Percentiles rank a stretch among this genome's conserved stretches.
Evolutionary conservation across 148 eudicot genomes (phyloP).

Genomic region (Agrostemma githago): DNA sequence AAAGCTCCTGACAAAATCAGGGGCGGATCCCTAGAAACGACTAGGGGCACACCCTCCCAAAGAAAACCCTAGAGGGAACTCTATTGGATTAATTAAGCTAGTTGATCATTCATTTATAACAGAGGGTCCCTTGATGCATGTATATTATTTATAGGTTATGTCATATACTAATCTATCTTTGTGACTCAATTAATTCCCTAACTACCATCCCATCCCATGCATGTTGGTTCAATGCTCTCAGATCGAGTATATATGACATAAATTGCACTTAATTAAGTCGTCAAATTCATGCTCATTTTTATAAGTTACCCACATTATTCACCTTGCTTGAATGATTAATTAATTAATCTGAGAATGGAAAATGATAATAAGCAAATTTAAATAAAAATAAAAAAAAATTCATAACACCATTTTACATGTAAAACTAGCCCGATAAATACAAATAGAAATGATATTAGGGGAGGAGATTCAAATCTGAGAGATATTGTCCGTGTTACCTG

Average conservation of each 20-base stretch:
- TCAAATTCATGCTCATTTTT: background rate
- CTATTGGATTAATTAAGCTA: no score
- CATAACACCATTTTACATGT: no score
- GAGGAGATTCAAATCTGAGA: no score
- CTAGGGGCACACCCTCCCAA: no score
- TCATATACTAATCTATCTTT: constrained; percentile 10
- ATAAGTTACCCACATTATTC: constrained; percentile 1
- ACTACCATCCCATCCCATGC: constrained; percentile 41
- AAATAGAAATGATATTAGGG: no score
- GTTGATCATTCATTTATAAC: background rate
- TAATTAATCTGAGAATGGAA: background rate
- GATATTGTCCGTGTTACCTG: no score
- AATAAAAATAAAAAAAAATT: no score
- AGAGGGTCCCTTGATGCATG: constrained; percentile 6
- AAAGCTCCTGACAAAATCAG: no score
- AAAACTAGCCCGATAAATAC: no score
- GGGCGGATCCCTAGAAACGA: no score
- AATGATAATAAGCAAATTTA: background rate
- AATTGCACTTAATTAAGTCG: constrained; percentile 10
- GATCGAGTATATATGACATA: background rate
- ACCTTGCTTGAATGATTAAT: background rate
- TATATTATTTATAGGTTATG: constrained; percentile 17
- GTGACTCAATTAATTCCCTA: constrained; percentile 26
- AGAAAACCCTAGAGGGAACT: no score
- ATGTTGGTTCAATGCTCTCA: constrained; percentile 27